Evolutionary conservation across 139 green algal species (phyloP).

Genomic region (Pleodorina starrii): DNA sequence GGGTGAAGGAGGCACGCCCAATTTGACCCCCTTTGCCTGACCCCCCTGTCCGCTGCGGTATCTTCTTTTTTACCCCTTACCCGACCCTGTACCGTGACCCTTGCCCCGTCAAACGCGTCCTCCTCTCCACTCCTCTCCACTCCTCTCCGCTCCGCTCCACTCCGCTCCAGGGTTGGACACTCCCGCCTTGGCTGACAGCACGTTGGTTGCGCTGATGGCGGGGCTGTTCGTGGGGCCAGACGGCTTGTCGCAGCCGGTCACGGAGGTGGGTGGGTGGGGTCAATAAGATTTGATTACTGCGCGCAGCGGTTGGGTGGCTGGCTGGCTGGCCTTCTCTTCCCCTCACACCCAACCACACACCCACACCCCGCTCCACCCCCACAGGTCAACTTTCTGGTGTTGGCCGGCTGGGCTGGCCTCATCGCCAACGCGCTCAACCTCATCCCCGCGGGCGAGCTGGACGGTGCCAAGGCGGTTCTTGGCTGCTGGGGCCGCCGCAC

Average conservation of each 20-base stretch:
- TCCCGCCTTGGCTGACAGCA: conserved; percentile 70
- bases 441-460: conserved; percentile 74
- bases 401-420: conserved; percentile 86
- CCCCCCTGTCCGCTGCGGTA: too few relatives aligned
- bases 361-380: not conserved
- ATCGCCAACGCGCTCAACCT: conserved; percentile 77
- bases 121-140: too few relatives aligned
- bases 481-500: conserved; percentile 56
- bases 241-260: conserved; percentile 49
- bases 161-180: conserved; percentile 66
- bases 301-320: too few relatives aligned
- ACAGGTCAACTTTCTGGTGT: conserved; percentile 77
- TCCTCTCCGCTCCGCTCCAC: too few relatives aligned
- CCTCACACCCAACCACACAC: not conserved
- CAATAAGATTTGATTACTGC: too few relatives aligned
- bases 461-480: conserved; percentile 80
- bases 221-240: conserved; percentile 54
- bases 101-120: too few relatives aligned
- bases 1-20: too few relatives aligned
- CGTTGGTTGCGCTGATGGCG: conserved; percentile 50
- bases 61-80: too few relatives aligned
- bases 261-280: conserved; percentile 43
- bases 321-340: too few relatives aligned
- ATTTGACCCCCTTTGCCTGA: too few relatives aligned
- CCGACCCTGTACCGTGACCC: too few relatives aligned